A percentile compares a stretch with the other conserved stretches of the same genome.
Conservation (phyloP, 768 basidiomycete genomes). For the Trametes coccinea region DNA sequence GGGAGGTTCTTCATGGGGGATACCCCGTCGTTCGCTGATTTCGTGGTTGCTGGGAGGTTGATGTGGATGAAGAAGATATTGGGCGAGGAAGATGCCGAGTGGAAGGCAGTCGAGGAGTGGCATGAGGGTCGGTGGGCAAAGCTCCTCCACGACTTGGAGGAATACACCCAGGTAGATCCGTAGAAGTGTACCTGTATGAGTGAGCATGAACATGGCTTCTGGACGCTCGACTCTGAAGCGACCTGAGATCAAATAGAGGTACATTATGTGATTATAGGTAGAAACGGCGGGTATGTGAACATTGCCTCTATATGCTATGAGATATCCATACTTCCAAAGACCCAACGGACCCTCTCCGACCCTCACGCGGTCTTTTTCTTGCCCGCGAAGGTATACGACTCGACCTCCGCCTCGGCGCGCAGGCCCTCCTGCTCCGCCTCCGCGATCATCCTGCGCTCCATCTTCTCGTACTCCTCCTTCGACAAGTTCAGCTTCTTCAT, state of each 20-base stretch:
- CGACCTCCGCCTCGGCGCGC: conserved; percentile 58
- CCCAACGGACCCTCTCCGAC: background rate
- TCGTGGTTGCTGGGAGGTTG: conserved; percentile 36
- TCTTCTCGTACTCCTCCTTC: conserved; percentile 50
- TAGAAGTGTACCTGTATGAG: too few species aligned
- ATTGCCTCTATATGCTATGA: conserved; percentile 10
- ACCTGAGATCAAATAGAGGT: conserved; percentile 4
- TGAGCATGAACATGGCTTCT: too few species aligned
- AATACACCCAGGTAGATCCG: conserved; percentile 24
- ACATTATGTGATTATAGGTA: conserved; percentile 20
- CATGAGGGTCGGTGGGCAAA: conserved; percentile 42
- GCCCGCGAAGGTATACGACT: conserved; percentile 26
- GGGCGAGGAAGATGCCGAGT: conserved; percentile 32
- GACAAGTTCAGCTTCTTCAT: conserved; percentile 52
- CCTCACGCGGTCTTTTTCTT: conserved; percentile 26
- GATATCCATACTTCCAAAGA: background rate
- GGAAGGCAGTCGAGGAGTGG: conserved; percentile 39
- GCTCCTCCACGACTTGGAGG: conserved; percentile 33
- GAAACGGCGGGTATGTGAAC: conserved; percentile 12
- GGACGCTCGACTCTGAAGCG: too few species aligned
- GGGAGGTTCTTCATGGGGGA: conserved; percentile 37
- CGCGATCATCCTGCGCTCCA: conserved; percentile 63
- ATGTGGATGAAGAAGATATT: conserved; percentile 37
- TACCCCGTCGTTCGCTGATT: conserved; percentile 37
- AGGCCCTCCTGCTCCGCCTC: conserved; percentile 77